Evolutionary conservation across 78 protist genomes (phyloP), one percentile per base, ranked within the genome.

Genomic region (Dictyostelium capitatum): DNA sequence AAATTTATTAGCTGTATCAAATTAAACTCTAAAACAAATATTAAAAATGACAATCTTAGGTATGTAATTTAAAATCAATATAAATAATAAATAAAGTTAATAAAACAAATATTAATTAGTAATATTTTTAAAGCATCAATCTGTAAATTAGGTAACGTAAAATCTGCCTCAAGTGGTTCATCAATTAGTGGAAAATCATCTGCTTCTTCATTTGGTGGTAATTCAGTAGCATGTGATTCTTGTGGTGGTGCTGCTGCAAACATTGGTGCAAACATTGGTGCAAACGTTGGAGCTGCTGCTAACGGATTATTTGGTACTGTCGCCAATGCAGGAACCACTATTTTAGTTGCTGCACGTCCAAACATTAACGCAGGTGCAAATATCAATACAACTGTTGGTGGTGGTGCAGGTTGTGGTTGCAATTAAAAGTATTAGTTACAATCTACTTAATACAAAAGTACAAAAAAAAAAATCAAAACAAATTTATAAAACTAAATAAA

Each of bases 1-100:
- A 37, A 37, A 37, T 3, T 37, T 37, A 37, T 37, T 37, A 37
- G 2, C 43, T 37, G 1, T 37, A 37, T 37, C 43, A 37, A 37
- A 37, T 37, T 37, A 37, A 37, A 37, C 1, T 37, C 43, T 3
- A 59, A 59, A 59, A 59, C 32, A n/a, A 57, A 57, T 23, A 59
- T 59, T 59, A 59, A 23, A 65, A 65, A 65, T 65, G 73, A 65
- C 73, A 65, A 65, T 65, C 73, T 25, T 65, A 25, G 73, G 73
- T 65, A 65, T 59, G 8, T 19, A n/a, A 64, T 64, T 12, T 57
- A 57, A 57, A 57, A 57, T 20, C n/a, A 64, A n/a, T n/a, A 64
- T 25, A 28, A 28, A 28, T 19, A 28, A 30, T 25, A 30, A 65
- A 30, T 10, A 8, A 25, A 65, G 65, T 57, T 57, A n/a, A n/a